Evolutionary conservation across 139 green algal species (phyloP), one percentile per base, ranked within the genome.

Genomic region (Chlorella sp.): DNA sequence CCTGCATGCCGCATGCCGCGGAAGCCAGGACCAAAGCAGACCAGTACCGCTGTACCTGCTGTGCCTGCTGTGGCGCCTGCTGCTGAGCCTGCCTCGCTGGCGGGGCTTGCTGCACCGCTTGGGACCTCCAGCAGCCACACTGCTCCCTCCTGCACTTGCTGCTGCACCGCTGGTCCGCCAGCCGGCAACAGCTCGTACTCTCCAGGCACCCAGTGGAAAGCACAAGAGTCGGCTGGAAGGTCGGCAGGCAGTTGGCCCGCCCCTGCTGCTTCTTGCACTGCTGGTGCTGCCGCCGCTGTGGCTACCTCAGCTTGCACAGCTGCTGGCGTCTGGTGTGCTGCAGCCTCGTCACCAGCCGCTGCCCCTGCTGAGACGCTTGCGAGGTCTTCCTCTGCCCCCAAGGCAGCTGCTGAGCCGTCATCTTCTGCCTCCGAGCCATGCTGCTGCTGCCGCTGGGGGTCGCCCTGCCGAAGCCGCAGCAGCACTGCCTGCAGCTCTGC

Each of bases 141-240:
- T 7, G 34, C 25, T 11, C 76, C 76, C 38, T 72, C 25, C 34
- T 36, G 5, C 6, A 57, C 26, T 1, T 57, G 76, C 76, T 60
- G 23, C 26, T 57, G 23, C 38, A 57, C 36, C 26, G 15, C 6
- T 25, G 60, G 32, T 0, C 60, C 38, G 26, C 25, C 28, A 30
- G 60, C 76, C 39, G 76, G 76, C 25, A 82, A 7, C 17, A 73
- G 44, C n/a, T 69, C 60, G 21, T 81, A 84, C 64, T 84, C 79
- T 1, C 16, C 79, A 21, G 79, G 79, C 30, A 84, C n/a, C 64
- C 64, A 84, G 13, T 47, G 30, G 18, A 76, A 84, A 11, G 76
- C 76, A 9, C 38, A 32, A 1, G 74, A 81, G 18, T 16, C 12
- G 26, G 70, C 7, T 9, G 60, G 26, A n/a, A 67, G 60, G 4